Percentiles rank a stretch among this genome's conserved stretches.
phyloP scores from a whole-genome alignment of 148 eudicot species.

The Persicaria tinctoria region DNA sequence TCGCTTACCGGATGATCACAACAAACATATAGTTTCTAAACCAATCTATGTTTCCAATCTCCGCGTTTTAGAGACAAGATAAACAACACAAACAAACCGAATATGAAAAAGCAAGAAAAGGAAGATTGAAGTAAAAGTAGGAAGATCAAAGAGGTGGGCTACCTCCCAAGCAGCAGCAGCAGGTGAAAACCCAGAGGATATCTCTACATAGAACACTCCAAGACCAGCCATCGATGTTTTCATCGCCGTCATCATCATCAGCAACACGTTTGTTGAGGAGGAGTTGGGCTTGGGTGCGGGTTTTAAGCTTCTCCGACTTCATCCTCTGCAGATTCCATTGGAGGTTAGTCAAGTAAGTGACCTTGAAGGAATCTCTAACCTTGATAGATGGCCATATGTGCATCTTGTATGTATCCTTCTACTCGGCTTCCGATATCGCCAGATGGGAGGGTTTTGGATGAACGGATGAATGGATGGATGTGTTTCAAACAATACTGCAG shows the following conservation, averaged over 20 bases:
- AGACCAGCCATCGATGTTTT: not conserved
- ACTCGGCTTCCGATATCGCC: not conserved
- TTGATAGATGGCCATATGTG: conserved; percentile 78
- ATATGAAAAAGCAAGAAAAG: no score
- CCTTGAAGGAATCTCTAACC: conserved; percentile 55
- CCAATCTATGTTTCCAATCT: no score
- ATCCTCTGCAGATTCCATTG: conserved; percentile 39
- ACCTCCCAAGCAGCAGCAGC: conserved; percentile 5
- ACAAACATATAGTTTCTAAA: no score
- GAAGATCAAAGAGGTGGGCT: no score
- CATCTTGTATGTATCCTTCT: conserved; percentile 32
- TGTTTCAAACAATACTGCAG: no score
- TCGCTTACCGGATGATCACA: no score
- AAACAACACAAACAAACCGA: no score
- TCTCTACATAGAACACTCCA: conserved; percentile 4
- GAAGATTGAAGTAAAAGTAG: no score
- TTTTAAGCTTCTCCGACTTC: conserved; percentile 26
- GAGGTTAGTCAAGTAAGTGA: conserved; percentile 37
- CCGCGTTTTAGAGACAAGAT: no score
- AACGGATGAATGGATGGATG: no score
- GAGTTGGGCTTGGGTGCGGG: conserved; percentile 12
- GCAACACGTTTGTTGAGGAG: conserved; percentile 8
- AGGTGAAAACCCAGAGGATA: not conserved
- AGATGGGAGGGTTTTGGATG: no score
- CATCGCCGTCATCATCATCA: not conserved